Conservation (phyloP, 495 filamentous ascomycete genomes). For the Collariella sp. region DNA sequence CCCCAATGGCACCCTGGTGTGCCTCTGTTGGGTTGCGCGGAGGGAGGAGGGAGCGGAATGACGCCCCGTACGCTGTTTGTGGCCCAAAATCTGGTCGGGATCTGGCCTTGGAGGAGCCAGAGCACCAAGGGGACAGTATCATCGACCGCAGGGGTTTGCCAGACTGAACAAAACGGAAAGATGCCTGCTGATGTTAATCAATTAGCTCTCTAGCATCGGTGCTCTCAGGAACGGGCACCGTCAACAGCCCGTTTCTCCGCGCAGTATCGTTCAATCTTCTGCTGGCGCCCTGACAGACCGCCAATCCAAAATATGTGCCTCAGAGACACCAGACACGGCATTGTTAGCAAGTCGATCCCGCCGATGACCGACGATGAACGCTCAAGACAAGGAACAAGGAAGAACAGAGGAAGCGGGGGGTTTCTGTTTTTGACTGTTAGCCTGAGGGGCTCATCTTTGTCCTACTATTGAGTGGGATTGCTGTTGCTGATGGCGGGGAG, state of each 20-base stretch:
- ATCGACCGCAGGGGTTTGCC: conserved; percentile 16
- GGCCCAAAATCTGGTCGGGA: conserved; percentile 23
- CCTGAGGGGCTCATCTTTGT: too few species aligned
- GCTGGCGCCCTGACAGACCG: background rate
- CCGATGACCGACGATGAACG: conserved; percentile 12
- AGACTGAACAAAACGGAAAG: conserved; percentile 16
- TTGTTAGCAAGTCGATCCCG: conserved; percentile 1
- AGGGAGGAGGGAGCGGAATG: conserved; percentile 18
- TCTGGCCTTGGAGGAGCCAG: background rate
- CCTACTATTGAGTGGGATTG: too few species aligned
- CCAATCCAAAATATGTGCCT: conserved; percentile 1
- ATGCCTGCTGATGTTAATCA: background rate
- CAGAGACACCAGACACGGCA: conserved; percentile 5
- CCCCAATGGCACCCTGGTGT: conserved; percentile 8
- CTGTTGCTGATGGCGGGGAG: too few species aligned
- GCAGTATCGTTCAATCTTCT: conserved; percentile 10
- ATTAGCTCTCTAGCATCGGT: background rate
- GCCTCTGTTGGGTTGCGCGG: background rate
- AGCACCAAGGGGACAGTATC: conserved; percentile 13
- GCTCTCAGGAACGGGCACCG: conserved; percentile 4
- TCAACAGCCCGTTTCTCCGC: conserved; percentile 10
- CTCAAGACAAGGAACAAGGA: conserved; percentile 9
- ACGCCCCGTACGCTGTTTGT: conserved; percentile 8
- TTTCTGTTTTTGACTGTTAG: background rate
- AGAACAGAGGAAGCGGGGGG: background rate